These are phyloP conservation scores for Nemania serpens DNA, from an alignment of 2,329 filamentous ascomycete species.

Conservation along the genomic window DNA sequence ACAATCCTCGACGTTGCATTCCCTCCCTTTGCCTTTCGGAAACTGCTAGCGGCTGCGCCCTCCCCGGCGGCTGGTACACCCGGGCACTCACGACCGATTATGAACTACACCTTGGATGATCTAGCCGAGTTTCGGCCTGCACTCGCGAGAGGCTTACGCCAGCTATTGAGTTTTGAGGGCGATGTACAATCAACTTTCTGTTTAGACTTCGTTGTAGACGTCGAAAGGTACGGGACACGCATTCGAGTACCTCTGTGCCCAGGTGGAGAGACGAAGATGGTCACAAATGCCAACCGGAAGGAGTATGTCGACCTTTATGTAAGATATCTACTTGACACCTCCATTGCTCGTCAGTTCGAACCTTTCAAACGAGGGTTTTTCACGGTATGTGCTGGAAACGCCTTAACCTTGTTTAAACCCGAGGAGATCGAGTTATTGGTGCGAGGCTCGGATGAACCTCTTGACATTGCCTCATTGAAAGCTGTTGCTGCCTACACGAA, in stretches of 20 bases:
- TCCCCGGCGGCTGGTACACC: slow-evolving; percentile 57
- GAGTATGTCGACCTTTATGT: slow-evolving; percentile 90
- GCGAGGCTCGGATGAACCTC: slow-evolving; percentile 79
- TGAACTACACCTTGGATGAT: slow-evolving; percentile 80
- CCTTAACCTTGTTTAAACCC: slow-evolving; percentile 81
- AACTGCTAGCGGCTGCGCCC: slow-evolving; percentile 80
- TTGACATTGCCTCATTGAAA: slow-evolving; percentile 76
- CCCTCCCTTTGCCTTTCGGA: slow-evolving; percentile 87
- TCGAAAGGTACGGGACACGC: slow-evolving; percentile 75
- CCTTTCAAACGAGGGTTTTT: slow-evolving; percentile 95
- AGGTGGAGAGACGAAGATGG: slow-evolving; percentile 72
- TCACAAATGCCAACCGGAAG: slow-evolving; percentile 81
- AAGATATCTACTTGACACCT: slow-evolving; percentile 75
- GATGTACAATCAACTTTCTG: slow-evolving; percentile 81
- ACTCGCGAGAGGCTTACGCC: slow-evolving; percentile 74
- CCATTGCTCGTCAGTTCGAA: slow-evolving; percentile 82
- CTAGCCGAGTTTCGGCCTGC: slow-evolving; percentile 79
- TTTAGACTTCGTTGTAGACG: slow-evolving; percentile 78
- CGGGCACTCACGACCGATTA: slow-evolving; percentile 61
- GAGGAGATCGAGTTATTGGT: slow-evolving; percentile 92
- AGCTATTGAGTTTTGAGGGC: slow-evolving; percentile 81
- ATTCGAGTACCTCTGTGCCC: slow-evolving; percentile 72
- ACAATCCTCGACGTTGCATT: slow-evolving; percentile 89
- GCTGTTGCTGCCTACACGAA: slow-evolving; percentile 83
- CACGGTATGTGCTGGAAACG: slow-evolving; percentile 87